Conservation (phyloP, 2,329 filamentous ascomycete species). For the Penicillium sp. region DNA sequence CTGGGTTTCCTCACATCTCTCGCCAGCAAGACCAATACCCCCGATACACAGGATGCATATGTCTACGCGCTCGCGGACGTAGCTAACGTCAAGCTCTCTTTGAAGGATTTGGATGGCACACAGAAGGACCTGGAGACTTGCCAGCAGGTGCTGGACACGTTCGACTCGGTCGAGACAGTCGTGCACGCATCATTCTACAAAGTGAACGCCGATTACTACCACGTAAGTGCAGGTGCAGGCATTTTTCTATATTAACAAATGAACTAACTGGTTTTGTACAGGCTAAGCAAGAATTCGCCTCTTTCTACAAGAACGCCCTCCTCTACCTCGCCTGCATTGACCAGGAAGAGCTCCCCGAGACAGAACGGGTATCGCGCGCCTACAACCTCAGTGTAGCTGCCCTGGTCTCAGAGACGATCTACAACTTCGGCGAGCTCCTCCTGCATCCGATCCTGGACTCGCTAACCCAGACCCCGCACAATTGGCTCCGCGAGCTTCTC, state of each 20-base stretch:
- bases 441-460: slow-evolving; percentile 93
- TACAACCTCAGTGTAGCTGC: slow-evolving; percentile 92
- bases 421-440: slow-evolving; percentile 99
- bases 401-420: slow-evolving; percentile 89
- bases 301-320: slow-evolving; percentile 95
- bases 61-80: slow-evolving; percentile 91
- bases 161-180: slow-evolving; percentile 91
- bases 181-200: slow-evolving; percentile 97
- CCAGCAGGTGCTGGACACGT: slow-evolving; percentile 81
- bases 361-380: slow-evolving; percentile 76
- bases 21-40: slow-evolving; percentile 83
- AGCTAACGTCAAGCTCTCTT: slow-evolving; percentile 76
- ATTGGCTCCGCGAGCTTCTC: slow-evolving; percentile 91
- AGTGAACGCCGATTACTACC: slow-evolving; percentile 91
- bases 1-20: slow-evolving; percentile 79
- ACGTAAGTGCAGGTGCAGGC: no score
- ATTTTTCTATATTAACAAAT: no score
- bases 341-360: slow-evolving; percentile 65
- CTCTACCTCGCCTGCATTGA: slow-evolving; percentile 97
- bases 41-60: slow-evolving; percentile 89
- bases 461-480: slow-evolving; percentile 67
- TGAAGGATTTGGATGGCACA: slow-evolving; percentile 75
- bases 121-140: slow-evolving; percentile 82
- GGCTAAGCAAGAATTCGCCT: slow-evolving; percentile 84
- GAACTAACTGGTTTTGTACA: slow-evolving; percentile 33